These are phyloP conservation scores for Limnomonas spitsbergensis DNA, from an alignment of 139 green algal genomes.

Conservation along the genomic window DNA sequence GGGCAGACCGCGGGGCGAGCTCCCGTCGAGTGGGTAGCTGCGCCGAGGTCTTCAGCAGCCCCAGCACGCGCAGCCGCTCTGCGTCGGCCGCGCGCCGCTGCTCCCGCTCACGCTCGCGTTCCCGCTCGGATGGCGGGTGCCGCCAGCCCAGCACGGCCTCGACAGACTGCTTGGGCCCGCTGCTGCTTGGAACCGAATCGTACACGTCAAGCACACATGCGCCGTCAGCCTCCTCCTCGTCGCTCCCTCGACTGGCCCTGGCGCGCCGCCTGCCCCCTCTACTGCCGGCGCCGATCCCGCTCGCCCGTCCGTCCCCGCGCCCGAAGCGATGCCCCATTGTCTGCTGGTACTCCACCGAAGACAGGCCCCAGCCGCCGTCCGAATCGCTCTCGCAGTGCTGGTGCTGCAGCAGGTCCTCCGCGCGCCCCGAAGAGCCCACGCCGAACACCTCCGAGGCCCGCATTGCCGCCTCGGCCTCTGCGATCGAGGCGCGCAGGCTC, in stretches of 20 bases:
- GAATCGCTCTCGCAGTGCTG: constrained; percentile 44
- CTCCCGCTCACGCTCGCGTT: constrained; percentile 10
- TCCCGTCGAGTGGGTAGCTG: constrained; percentile 3
- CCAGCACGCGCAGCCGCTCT: constrained; percentile 15
- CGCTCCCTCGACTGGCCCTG: constrained; percentile 2
- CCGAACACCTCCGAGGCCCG: not conserved
- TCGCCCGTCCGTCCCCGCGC: not conserved
- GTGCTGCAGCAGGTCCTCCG: constrained; percentile 19
- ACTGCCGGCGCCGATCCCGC: not conserved
- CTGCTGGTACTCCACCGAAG: constrained; percentile 5
- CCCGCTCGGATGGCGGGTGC: constrained; percentile 31
- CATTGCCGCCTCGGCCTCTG: constrained; percentile 49
- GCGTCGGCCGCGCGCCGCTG: not conserved
- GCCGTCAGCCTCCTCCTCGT: constrained; percentile 15
- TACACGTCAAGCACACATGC: not conserved
- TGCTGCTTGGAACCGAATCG: not conserved
- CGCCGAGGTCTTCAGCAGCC: not conserved
- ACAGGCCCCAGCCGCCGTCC: constrained; percentile 65
- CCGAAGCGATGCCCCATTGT: not conserved
- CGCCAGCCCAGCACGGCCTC: constrained; percentile 75
- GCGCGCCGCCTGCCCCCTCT: not conserved
- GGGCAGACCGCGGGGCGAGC: constrained; percentile 11
- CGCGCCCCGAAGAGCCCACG: not conserved
- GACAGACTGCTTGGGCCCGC: constrained; percentile 43
- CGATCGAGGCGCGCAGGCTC: constrained; percentile 38